These are phyloP conservation scores for Diaporthe batatas DNA, from an alignment of 2,329 filamentous ascomycete genomes.

Conservation along the genomic window DNA sequence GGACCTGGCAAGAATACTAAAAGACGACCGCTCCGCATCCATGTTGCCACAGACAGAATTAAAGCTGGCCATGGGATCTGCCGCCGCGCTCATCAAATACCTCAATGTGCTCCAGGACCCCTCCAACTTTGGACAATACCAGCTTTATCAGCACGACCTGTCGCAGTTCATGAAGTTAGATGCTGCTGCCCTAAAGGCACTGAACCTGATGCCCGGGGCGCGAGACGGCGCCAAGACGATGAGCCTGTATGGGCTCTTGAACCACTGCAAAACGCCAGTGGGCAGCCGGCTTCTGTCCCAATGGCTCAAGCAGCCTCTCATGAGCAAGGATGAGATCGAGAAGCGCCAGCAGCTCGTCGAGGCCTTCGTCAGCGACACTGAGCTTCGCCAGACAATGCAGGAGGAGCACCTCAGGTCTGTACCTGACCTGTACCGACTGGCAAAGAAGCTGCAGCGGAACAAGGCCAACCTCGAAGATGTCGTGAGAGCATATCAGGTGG, in stretches of 20 bases:
- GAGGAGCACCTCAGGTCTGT: conserved; percentile 95
- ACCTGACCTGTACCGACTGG: conserved; percentile 91
- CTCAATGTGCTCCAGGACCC: conserved; percentile 89
- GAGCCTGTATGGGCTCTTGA: conserved; percentile 93
- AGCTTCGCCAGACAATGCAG: conserved; percentile 94
- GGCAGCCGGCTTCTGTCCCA: conserved; percentile 91
- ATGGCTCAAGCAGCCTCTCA: conserved; percentile 97
- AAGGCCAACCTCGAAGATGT: conserved; percentile 95
- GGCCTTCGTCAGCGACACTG: conserved; percentile 92
- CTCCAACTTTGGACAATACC: conserved; percentile 96
- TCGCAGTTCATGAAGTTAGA: conserved; percentile 99
- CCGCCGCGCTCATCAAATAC: conserved; percentile 94
- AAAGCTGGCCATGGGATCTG: conserved; percentile 96
- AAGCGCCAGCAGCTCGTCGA: conserved; percentile 94
- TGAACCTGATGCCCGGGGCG: conserved; percentile 97
- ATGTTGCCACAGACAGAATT: conserved; percentile 90
- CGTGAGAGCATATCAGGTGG: conserved; percentile 92
- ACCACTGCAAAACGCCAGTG: conserved; percentile 97
- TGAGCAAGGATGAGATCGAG: conserved; percentile 91
- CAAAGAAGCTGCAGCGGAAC: conserved; percentile 94
- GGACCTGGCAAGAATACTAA: conserved; percentile 87
- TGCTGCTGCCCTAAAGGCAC: conserved; percentile 89
- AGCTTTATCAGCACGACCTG: conserved; percentile 96
- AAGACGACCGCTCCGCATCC: conserved; percentile 83
- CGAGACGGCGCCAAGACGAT: conserved; percentile 97